Base-by-base conservation (phyloP, 2,329 filamentous ascomycete species). In the Exophiala aquamarina region DNA sequence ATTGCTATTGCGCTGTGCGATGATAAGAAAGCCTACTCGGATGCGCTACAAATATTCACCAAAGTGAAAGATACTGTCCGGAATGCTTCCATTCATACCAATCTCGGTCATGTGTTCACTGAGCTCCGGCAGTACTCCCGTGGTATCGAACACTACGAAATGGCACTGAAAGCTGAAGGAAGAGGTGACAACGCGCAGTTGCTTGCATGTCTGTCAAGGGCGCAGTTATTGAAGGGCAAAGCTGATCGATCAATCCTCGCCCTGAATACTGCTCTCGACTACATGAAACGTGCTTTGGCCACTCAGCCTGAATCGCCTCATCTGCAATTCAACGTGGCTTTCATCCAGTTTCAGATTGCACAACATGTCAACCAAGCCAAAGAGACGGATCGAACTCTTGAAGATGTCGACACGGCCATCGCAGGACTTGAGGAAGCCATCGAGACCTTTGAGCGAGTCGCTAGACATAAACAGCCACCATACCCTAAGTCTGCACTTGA, bases 241-340 rank as follows among this genome's bases (percentile, higher is more conserved):
- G 75, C 80, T 47, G 84, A 88, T 60, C 78, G 79, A 62, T 81
- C 70, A 52, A 66, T 85, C 19, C 64, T 74, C n/a, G 75, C 78
- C 10, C 81, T 82, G 70, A 84, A 83, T 62, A 81, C 76, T 21
- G 77, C 81, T 2, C 70, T 87, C 23, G 80, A 83, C 32, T 83
- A 82, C 59, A 79, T 82, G 11, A 72, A 76, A 49, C 78, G 78
- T 19, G 89, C 92, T 19, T 80, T 95, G 14, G 80, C 83, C 45
- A 79, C 87, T 44, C 83, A 87, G 1, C 87, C 90, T 0, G 87
- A 93, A 3, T 89, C 95, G 60, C 78, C 91, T 21, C 89, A 95
- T 68, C 89, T 93, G 67, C 89, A 93, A 66, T 98, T 98, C 78
- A 98, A 98, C 62, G 88, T 98, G 20, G 93, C 93, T 1, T 98